Evolutionary conservation across 2,329 filamentous ascomycete species (phyloP), one percentile per base, ranked within the genome.

Genomic region (Aureobasidium vineae): DNA sequence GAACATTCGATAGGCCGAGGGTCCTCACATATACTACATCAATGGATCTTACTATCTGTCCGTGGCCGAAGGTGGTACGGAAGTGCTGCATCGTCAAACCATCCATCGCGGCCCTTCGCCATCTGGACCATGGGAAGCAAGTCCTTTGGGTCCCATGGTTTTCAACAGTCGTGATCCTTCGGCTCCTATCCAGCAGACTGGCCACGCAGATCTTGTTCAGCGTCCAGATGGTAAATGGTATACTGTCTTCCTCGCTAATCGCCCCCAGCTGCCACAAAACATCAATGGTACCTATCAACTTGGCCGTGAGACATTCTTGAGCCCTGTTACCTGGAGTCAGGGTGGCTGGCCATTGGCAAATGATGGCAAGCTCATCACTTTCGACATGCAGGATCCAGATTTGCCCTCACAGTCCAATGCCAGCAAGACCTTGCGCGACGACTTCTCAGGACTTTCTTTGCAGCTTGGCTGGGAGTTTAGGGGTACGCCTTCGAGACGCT

Each of bases 81-180:
- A 57, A 16, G 54, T 57, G 16, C 36, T 57, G 38, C 54, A 43
- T 31, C 54, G 54, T 5, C 54, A 57, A 31, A 43, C 38, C 1
- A 57, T 57, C 19, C 36, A 57, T 43, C 54, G 54, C 3, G 54
- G 54, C 2, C 54, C 54, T n/a, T 57, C 54, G 26, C 54, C 54
- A 19, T 57, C 54, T 3, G 54, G 54, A n/a, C 54, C 54, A 8
- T 57, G 54, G 54, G 54, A 57, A 31, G 54, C 21, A 19, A 57
- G 54, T 31, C 54, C 54, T n/a, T 15, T 57, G 3, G 54, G 54
- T 3, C 54, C 54, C 28, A 41, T 57, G 54, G 21, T 57, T 0
- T 57, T 57, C 54, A 57, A 57, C 28, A 57, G 54, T 43, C 54
- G 54, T 26, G 54, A 57, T 21, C 36, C 54, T 10, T 57, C 54